Evolutionary conservation across 495 filamentous ascomycete genomes (phyloP).

Genomic region (Neurospora terricola): DNA sequence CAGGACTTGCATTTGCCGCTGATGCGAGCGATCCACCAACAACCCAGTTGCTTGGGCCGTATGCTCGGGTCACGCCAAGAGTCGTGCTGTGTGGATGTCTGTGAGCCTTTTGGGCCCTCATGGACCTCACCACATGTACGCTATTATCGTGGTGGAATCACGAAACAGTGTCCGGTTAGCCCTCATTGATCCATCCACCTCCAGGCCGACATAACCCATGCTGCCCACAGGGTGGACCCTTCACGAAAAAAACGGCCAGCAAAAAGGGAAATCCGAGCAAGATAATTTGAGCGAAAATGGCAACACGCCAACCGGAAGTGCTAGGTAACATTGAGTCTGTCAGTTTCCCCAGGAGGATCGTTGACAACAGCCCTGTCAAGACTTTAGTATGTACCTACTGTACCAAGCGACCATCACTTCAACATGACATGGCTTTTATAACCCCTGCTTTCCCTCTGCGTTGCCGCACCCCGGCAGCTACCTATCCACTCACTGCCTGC

Average conservation of each 20-base stretch:
- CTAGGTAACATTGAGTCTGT: not conserved
- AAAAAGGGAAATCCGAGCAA: not conserved
- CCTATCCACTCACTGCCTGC: slow-evolving; percentile 8
- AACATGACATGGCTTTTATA: slow-evolving; percentile 1
- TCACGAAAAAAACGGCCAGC: not conserved
- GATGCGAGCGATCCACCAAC: not conserved
- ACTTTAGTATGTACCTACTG: slow-evolving; percentile 4
- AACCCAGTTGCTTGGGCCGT: not conserved
- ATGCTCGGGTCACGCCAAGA: not conserved
- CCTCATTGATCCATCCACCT: not conserved
- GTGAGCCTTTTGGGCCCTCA: not conserved
- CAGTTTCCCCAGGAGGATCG: not conserved
- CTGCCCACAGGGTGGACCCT: not conserved
- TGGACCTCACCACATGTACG: not conserved
- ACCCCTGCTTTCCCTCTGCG: slow-evolving; percentile 6
- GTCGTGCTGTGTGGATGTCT: not conserved
- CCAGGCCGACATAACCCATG: not conserved
- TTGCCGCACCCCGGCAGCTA: slow-evolving; percentile 16
- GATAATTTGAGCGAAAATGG: not conserved
- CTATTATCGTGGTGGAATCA: not conserved
- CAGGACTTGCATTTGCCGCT: not conserved
- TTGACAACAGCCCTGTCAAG: not conserved
- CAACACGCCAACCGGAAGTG: not conserved
- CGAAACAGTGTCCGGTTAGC: not conserved
- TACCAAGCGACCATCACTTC: slow-evolving; percentile 14